These are phyloP conservation scores for Hypomyces rosellus DNA, from an alignment of 2,329 filamentous ascomycete genomes.

Conservation along the genomic window DNA sequence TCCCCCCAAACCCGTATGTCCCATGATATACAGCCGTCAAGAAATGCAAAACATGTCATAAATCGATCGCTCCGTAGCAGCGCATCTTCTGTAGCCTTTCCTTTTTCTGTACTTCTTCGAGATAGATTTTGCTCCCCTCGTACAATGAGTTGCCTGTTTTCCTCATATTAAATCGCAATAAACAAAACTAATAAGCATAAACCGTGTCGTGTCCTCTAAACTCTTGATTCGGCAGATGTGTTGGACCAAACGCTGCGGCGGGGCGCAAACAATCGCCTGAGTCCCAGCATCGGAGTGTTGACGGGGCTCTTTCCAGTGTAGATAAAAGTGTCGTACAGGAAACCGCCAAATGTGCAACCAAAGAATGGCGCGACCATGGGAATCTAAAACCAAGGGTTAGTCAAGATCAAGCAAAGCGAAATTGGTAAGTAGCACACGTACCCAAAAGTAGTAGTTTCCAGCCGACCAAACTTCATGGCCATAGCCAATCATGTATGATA, in stretches of 20 bases:
- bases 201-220: background rate
- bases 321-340: conserved; percentile 61
- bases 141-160: background rate
- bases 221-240: conserved; percentile 13
- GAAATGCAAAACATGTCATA: too few relatives aligned
- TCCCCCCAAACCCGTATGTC: too few relatives aligned
- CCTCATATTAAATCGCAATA: background rate
- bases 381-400: conserved; percentile 38
- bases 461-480: conserved; percentile 60
- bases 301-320: conserved; percentile 66
- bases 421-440: conserved; percentile 26
- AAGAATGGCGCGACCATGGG: conserved; percentile 67
- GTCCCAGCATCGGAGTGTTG: conserved; percentile 59
- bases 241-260: conserved; percentile 32
- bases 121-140: background rate
- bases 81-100: background rate
- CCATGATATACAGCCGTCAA: too few relatives aligned
- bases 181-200: too few relatives aligned
- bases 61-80: too few relatives aligned
- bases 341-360: conserved; percentile 57
- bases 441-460: conserved; percentile 68
- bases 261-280: conserved; percentile 43
- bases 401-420: background rate
- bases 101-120: background rate
- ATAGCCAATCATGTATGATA: conserved; percentile 63